Base-by-base conservation (phyloP, 148 eudicot genomes). In the Salicornia ramosissima region DNA sequence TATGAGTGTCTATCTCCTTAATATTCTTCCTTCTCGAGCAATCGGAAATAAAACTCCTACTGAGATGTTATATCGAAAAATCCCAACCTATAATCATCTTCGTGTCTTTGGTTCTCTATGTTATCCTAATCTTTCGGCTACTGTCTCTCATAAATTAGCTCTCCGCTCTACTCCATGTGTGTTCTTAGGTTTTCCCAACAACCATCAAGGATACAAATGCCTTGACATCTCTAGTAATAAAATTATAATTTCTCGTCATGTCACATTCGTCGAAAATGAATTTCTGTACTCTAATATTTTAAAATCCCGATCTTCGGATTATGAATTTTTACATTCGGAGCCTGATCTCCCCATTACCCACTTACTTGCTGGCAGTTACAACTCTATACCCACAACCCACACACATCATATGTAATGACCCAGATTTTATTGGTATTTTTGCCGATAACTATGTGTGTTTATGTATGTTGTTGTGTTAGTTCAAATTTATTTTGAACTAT, bases 101-200 rank as follows among this genome's bases (percentile, higher is more conserved):
- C 45, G 65, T 9, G 25, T 62, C 25, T 61, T 61, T 19, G 65
- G 65, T 33, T 61, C 45, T 36, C 25, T 34, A 7, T 61, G 65
- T 45, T 46, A 5, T 24, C 30, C 26, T 30, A 61, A 62, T 21
- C 1, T 34, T 1, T 0, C 26, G 0, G 0, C 45, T 10, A 62
- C 39, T 4, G n/a, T 22, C 12, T 26, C 65, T n/a, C 65, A 62
- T 25, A 62, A 62, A 62, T 33, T 62, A 6, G 40, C 65, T 5
- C 47, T 46, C 12, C 68, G 52, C 14, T 42, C 68, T 0, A 65
- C 68, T 29, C 51, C 52, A 13, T 65, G 68, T 43, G 68, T 65
- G 4, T 65, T 65, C 33, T 25, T 65, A 11, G 68, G 68, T 0
- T 43, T 36, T 15, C 68, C 68, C 14, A 24, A 2, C 15, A 46